phyloP scores from a whole-genome alignment of 495 filamentous ascomycete species.

The Talaromyces trachyspermus region DNA sequence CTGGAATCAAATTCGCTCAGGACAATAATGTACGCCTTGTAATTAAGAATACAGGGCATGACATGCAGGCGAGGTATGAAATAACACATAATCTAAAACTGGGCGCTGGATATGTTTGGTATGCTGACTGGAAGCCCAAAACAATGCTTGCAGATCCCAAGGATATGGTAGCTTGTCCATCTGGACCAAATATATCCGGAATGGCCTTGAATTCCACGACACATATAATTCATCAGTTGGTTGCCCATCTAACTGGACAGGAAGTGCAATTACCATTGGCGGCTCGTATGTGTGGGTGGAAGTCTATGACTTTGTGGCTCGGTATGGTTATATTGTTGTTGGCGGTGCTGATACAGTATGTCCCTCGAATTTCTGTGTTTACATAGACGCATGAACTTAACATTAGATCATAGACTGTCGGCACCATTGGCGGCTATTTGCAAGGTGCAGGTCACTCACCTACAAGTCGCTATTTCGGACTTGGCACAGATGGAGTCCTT shows the following conservation, averaged over 20 bases:
- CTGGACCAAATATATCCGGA: constrained; percentile 29
- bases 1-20: constrained; percentile 39
- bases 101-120: too few species aligned
- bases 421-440: constrained; percentile 29
- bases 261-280: constrained; percentile 26
- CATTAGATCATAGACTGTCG: constrained; percentile 23
- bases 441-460: constrained; percentile 32
- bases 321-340: constrained; percentile 22
- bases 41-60: constrained; percentile 52
- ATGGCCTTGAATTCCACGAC: constrained; percentile 23
- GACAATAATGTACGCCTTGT: constrained; percentile 49
- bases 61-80: constrained; percentile 37
- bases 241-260: constrained; percentile 15
- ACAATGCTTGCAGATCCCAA: too few species aligned
- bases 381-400: constrained; percentile 14
- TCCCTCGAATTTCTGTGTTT: constrained; percentile 13
- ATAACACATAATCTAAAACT: too few species aligned
- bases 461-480: constrained; percentile 19
- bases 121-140: too few species aligned
- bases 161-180: constrained; percentile 31
- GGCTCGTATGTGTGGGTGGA: constrained; percentile 33
- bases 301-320: constrained; percentile 21
- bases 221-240: constrained; percentile 15
- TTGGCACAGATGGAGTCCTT: constrained; percentile 32
- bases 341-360: constrained; percentile 16